Percentiles rank a stretch among this genome's conserved stretches.
Conservation (phyloP, 805 yeast species). For the Nakazawaea pomicola region DNA sequence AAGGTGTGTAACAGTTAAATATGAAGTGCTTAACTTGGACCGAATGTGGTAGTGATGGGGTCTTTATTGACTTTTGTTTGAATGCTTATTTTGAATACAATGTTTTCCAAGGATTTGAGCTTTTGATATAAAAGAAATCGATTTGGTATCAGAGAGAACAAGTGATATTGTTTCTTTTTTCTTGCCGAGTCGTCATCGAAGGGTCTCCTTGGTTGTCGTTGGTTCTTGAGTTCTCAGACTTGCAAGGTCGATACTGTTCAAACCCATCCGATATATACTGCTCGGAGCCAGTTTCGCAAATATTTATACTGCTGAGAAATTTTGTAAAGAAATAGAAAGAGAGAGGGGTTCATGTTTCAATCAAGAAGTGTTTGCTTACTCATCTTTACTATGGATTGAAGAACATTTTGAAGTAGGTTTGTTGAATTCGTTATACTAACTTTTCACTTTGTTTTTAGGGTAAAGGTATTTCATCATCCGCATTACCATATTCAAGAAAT, state of each 20-base stretch:
- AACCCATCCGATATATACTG: slow-evolving; percentile 30
- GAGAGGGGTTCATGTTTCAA: neutral
- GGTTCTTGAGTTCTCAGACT: no score
- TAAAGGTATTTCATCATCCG: slow-evolving; percentile 98
- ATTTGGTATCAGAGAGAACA: no score
- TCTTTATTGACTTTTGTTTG: slow-evolving; percentile 1
- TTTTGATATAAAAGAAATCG: no score
- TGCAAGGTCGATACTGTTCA: no score
- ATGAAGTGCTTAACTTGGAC: slow-evolving; percentile 26
- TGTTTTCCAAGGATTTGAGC: neutral
- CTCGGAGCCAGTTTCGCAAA: slow-evolving; percentile 44
- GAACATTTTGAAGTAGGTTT: slow-evolving; percentile 17
- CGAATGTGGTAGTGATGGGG: slow-evolving; percentile 23
- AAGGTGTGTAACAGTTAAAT: slow-evolving; percentile 58
- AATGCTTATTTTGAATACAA: no score
- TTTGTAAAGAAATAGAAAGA: slow-evolving; percentile 8
- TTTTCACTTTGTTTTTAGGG: slow-evolving; percentile 50
- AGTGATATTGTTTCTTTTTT: slow-evolving; percentile 3
- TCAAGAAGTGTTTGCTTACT: neutral
- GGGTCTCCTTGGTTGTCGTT: no score
- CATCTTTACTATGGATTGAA: slow-evolving; percentile 22
- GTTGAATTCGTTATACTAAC: slow-evolving; percentile 34
- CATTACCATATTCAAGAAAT: slow-evolving; percentile 98
- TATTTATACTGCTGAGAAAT: slow-evolving; percentile 11
- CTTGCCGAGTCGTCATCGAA: neutral